Evolutionary conservation across 1,284 basidiomycete species (phyloP).

Genomic region (Grifola frondosa): DNA sequence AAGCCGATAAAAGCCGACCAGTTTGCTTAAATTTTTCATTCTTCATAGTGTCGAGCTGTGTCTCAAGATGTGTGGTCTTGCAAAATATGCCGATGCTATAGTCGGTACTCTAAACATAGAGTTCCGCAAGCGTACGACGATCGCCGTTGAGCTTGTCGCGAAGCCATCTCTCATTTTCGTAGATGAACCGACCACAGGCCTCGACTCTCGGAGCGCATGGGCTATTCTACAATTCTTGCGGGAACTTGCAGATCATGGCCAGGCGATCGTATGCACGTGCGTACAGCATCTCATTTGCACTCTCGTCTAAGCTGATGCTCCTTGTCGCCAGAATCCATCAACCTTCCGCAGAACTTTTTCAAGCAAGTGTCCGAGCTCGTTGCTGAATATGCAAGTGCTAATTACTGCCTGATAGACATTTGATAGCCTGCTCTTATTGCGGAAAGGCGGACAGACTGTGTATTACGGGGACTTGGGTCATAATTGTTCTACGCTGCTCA

Average conservation of each 20-base stretch:
- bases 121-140: slow-evolving; percentile 74
- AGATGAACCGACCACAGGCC: slow-evolving; percentile 79
- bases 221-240: slow-evolving; percentile 77
- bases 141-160: slow-evolving; percentile 78
- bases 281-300: slow-evolving; percentile 1
- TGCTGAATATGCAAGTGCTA: too few species aligned
- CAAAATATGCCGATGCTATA: slow-evolving; percentile 67
- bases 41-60: slow-evolving; percentile 66
- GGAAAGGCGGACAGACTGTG: slow-evolving; percentile 67
- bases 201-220: slow-evolving; percentile 88
- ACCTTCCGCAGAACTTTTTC: slow-evolving; percentile 71
- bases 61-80: slow-evolving; percentile 75
- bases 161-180: slow-evolving; percentile 76
- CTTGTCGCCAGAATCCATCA: slow-evolving; percentile 42
- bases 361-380: background rate
- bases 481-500: slow-evolving; percentile 51
- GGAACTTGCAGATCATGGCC: slow-evolving; percentile 78
- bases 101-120: slow-evolving; percentile 75
- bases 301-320: background rate
- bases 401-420: slow-evolving; percentile 46
- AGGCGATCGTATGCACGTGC: slow-evolving; percentile 67
- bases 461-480: slow-evolving; percentile 75
- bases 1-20: too few species aligned
- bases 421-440: slow-evolving; percentile 53
- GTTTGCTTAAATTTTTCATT: background rate